A percentile compares a stretch with the other conserved stretches of the same genome.
These are phyloP conservation scores for Grigorovia humatica DNA, from an alignment of 805 yeast genomes.

Conservation along the genomic window DNA sequence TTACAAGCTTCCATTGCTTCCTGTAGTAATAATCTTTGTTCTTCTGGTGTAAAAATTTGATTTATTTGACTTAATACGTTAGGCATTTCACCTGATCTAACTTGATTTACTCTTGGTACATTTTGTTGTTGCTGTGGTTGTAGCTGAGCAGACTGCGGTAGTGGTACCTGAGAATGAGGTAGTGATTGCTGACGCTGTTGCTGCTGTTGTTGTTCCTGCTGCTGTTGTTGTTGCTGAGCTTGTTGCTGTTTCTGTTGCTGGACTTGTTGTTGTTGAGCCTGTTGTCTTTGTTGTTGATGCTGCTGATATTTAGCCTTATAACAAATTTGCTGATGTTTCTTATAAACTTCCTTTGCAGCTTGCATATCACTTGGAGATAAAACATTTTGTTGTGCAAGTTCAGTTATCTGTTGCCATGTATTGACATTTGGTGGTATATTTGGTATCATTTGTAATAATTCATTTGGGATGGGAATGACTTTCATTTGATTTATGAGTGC, in stretches of 20 bases:
- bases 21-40: constrained; percentile 26
- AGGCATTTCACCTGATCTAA: constrained; percentile 23
- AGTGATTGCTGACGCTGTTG: constrained; percentile 3
- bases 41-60: constrained; percentile 28
- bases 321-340: constrained; percentile 51
- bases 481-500: constrained; percentile 39
- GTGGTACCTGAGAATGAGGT: neutral
- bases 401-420: constrained; percentile 52
- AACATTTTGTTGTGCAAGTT: constrained; percentile 28
- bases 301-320: constrained; percentile 35
- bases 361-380: constrained; percentile 25
- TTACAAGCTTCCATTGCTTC: constrained; percentile 30
- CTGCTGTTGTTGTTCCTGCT: constrained; percentile 12
- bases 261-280: constrained; percentile 18
- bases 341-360: constrained; percentile 37
- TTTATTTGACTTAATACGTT: constrained; percentile 27
- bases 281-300: constrained; percentile 22
- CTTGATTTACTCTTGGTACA: constrained; percentile 15
- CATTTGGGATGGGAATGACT: constrained; percentile 45
- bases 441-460: constrained; percentile 20
- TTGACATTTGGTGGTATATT: constrained; percentile 55
- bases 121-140: constrained; percentile 23
- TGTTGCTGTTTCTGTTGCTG: constrained; percentile 14
- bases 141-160: constrained; percentile 10
- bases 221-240: constrained; percentile 17